Evolutionary conservation across 2,329 filamentous ascomycete genomes (phyloP), one percentile per base, ranked within the genome.

Genomic region (Colletotrichum limetticola): DNA sequence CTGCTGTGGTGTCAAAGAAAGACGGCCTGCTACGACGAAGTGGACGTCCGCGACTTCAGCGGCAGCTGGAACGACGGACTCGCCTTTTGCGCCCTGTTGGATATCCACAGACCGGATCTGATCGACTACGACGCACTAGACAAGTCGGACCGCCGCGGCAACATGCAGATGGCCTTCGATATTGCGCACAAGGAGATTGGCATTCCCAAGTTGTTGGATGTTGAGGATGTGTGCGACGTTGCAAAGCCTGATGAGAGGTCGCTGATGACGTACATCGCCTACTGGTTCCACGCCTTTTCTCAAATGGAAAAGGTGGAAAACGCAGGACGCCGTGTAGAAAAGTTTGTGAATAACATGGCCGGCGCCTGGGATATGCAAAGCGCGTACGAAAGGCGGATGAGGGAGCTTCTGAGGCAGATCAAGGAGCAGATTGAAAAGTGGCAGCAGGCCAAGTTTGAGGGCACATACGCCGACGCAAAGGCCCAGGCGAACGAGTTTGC

Each of bases 321-420:
- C 81, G 97, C 97, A 4, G 97, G 97, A 5, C 91, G 97, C 74
- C 91, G 97, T 77, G 97, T 99, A 5, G 97, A 99, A 85, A 99
- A 99, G 84, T 99, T 99, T 79, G 94, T 99, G 78, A 95, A 94
- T 81, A 98, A 97, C 82, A 98, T 99, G 97, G 95, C 98, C 81
- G 97, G 97, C 26, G 96, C 97, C 9, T 99, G 97, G 97, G 96
- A 98, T 84, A 99, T 99, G 97, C 95, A 99, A 83, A 97, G 95
- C 80, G 94, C 93, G 35, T 99, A 96, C 81, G 97, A 99, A 86
- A 90, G 93, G 79, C 91, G 97, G 74, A 97, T 98, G 94, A 91
- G 91, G 71, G 94, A 92, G 76, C 87, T 99, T 53, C 86, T 98
- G 75, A 88, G 91, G 76, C 88, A 91, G 75, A 95, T 98, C 77